These are phyloP conservation scores for Metschnikowia bowlesiae DNA, from an alignment of 805 yeast genomes.

Conservation along the genomic window DNA sequence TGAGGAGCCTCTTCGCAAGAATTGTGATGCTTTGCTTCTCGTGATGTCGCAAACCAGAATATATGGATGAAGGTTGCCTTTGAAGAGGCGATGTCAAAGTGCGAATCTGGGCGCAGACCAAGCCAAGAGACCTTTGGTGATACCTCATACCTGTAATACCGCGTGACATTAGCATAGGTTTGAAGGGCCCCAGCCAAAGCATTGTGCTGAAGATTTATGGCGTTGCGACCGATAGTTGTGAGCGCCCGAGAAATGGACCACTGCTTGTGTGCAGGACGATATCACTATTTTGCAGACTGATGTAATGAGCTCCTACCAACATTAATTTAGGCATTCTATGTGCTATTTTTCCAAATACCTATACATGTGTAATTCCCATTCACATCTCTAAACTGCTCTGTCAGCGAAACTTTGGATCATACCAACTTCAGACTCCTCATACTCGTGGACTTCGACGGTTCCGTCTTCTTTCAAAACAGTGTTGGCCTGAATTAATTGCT, in stretches of 20 bases:
- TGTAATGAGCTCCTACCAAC: no score
- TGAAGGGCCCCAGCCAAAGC: conserved; percentile 2
- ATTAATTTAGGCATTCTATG: no score
- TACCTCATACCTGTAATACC: not conserved
- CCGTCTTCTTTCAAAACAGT: conserved; percentile 44
- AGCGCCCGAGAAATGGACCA: conserved; percentile 1
- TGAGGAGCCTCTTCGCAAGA: not conserved
- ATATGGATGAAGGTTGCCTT: not conserved
- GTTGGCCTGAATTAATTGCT: conserved; percentile 80
- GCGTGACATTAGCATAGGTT: not conserved
- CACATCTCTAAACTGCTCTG: conserved; percentile 25
- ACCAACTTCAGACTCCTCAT: conserved; percentile 68
- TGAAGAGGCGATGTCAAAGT: not conserved
- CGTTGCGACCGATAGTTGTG: not conserved
- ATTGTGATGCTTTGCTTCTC: not conserved
- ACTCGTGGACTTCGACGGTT: conserved; percentile 58
- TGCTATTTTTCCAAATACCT: not conserved
- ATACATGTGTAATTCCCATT: not conserved
- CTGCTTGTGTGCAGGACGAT: not conserved
- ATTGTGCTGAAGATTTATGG: not conserved
- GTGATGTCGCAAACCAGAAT: not conserved
- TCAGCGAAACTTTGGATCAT: conserved; percentile 76
- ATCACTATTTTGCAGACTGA: not conserved
- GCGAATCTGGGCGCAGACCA: not conserved
- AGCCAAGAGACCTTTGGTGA: not conserved